phyloP scores from a whole-genome alignment of 2,329 filamentous ascomycete species.

The Ascochyta fabae region DNA sequence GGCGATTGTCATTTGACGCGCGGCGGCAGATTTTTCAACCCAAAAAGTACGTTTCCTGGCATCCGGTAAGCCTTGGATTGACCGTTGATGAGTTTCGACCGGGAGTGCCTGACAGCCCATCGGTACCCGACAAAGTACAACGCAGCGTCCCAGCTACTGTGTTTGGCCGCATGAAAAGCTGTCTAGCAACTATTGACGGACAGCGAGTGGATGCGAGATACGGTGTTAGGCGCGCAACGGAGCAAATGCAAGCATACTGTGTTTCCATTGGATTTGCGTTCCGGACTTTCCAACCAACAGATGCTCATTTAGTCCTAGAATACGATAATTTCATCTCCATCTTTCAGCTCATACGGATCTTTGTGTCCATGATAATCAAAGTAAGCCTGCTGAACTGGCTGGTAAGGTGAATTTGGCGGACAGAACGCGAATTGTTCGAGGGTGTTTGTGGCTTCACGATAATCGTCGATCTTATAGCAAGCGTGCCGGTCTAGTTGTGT shows the following conservation, averaged over 20 bases:
- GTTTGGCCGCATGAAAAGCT: background rate
- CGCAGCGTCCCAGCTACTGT: conserved; percentile 1
- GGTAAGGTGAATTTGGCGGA: conserved; percentile 40
- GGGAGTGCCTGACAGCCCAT: background rate
- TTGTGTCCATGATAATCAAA: conserved; percentile 45
- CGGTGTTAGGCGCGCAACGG: background rate
- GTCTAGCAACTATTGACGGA: background rate
- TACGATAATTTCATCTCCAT: conserved; percentile 20
- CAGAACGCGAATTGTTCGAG: conserved; percentile 46
- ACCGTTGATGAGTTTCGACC: background rate
- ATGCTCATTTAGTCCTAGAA: conserved; percentile 17
- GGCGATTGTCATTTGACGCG: conserved; percentile 1
- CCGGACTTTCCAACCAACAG: background rate
- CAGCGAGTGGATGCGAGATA: background rate
- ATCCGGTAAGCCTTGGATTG: background rate
- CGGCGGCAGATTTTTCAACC: background rate
- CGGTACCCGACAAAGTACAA: background rate
- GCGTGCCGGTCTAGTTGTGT: conserved; percentile 39
- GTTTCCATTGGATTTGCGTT: background rate
- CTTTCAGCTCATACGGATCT: conserved; percentile 37
- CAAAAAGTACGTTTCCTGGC: background rate
- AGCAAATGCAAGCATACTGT: background rate
- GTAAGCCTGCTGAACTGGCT: conserved; percentile 37
- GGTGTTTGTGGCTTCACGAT: conserved; percentile 45
- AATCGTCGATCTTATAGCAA: conserved; percentile 44